Conservation (phyloP, 805 yeast species). For the Cyberlindnera bimundalis region DNA sequence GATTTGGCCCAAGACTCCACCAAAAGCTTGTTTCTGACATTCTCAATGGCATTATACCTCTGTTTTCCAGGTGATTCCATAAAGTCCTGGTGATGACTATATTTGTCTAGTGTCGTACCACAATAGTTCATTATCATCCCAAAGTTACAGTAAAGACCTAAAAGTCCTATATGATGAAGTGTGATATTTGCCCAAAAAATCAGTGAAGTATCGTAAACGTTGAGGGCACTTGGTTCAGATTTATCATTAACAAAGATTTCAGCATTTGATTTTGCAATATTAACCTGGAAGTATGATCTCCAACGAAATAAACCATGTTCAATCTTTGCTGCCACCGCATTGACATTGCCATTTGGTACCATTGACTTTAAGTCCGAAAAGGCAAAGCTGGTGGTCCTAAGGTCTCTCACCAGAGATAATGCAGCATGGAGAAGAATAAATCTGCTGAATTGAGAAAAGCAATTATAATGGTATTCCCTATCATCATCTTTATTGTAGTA, state of each 20-base stretch:
- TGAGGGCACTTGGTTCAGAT: conserved; percentile 15
- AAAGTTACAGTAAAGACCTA: conserved; percentile 29
- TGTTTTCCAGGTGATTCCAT: conserved; percentile 14
- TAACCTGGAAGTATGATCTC: conserved; percentile 32
- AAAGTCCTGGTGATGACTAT: neutral
- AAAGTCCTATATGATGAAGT: conserved; percentile 26
- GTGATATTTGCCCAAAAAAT: conserved; percentile 34
- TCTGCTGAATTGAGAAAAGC: conserved; percentile 35
- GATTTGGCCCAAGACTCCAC: conserved; percentile 29
- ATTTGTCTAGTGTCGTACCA: conserved; percentile 4
- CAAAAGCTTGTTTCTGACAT: conserved; percentile 14
- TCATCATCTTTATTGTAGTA: conserved; percentile 26
- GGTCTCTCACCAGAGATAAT: conserved; percentile 27
- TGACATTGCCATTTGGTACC: conserved; percentile 25
- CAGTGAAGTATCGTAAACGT: conserved; percentile 33
- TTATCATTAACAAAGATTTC: conserved; percentile 2
- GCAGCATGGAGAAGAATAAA: conserved; percentile 35
- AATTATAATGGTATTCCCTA: conserved; percentile 32
- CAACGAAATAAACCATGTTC: conserved; percentile 32
- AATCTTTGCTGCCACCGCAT: conserved; percentile 28
- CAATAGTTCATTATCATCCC: conserved; percentile 17
- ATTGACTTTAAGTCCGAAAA: conserved; percentile 25
- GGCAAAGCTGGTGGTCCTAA: conserved; percentile 26
- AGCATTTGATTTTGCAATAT: conserved; percentile 27
- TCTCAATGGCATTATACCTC: conserved; percentile 17